Percentiles rank a stretch among this genome's conserved stretches.
These are phyloP conservation scores for Lactifluus hygrophoroides DNA, from an alignment of 768 basidiomycete genomes.

Conservation along the genomic window DNA sequence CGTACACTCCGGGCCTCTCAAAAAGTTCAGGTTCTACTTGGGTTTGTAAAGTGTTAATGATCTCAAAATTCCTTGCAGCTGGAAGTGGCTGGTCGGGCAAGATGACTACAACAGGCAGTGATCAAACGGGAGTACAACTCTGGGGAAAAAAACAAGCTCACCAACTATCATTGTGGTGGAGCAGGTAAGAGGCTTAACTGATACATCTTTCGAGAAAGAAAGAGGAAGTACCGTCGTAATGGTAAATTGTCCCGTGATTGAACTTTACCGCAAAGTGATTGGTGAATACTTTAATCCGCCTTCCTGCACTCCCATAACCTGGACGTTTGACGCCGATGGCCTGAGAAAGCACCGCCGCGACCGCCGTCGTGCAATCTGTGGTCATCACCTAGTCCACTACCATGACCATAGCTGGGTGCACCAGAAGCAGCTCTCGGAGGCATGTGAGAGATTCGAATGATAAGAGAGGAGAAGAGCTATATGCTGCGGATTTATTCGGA, in stretches of 20 bases:
- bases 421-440: neutral
- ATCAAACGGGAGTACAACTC: neutral
- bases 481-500: too few species aligned
- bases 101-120: conserved; percentile 40
- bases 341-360: conserved; percentile 23
- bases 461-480: neutral
- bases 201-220: neutral
- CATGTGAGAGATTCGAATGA: neutral
- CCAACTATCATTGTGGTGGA: conserved; percentile 31
- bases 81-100: conserved; percentile 63
- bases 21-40: conserved; percentile 43
- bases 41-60: conserved; percentile 56
- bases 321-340: conserved; percentile 64
- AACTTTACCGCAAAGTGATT: conserved; percentile 62
- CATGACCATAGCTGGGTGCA: neutral
- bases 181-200: neutral
- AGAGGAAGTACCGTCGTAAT: too few species aligned
- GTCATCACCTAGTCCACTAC: neutral
- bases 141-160: conserved; percentile 23
- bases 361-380: neutral
- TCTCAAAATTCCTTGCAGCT: conserved; percentile 56
- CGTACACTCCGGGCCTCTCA: too few species aligned
- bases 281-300: conserved; percentile 32
- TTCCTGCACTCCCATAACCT: conserved; percentile 52
- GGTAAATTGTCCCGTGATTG: conserved; percentile 54